Conservation (phyloP, 331 rosid species). For the Rosa hybrid region DNA sequence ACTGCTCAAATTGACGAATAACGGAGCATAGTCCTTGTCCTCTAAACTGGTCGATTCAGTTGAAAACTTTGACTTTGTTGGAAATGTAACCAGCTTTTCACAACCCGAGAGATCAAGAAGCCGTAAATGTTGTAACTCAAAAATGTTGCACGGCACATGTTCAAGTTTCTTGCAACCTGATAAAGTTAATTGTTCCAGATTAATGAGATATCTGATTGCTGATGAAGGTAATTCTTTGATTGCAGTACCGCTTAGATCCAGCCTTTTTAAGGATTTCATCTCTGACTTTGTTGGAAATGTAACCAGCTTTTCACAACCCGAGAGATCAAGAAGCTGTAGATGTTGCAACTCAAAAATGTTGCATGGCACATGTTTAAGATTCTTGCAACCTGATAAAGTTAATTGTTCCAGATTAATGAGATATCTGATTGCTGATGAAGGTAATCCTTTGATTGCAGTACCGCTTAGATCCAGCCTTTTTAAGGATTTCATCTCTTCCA, state of each 20-base stretch:
- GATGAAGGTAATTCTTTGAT: not conserved
- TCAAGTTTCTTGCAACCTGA: not conserved
- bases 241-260: not conserved
- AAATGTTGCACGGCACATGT: not conserved
- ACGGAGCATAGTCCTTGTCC: not conserved
- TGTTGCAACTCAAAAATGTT: not conserved
- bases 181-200: not conserved
- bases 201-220: not conserved
- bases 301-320: not conserved
- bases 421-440: not conserved
- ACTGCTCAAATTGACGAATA: not conserved
- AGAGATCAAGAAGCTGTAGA: not conserved
- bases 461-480: not conserved
- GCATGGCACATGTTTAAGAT: not conserved
- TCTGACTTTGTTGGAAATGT: not conserved
- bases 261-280: not conserved
- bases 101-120: not conserved
- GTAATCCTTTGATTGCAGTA: not conserved
- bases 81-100: not conserved
- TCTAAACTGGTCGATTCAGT: not conserved
- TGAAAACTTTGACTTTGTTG: not conserved
- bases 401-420: not conserved
- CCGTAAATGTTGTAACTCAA: not conserved
- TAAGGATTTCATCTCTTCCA: not conserved
- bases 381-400: accelerated